phyloP scores from a whole-genome alignment of 306 rosid species.

The Echinosophora koreensis region DNA sequence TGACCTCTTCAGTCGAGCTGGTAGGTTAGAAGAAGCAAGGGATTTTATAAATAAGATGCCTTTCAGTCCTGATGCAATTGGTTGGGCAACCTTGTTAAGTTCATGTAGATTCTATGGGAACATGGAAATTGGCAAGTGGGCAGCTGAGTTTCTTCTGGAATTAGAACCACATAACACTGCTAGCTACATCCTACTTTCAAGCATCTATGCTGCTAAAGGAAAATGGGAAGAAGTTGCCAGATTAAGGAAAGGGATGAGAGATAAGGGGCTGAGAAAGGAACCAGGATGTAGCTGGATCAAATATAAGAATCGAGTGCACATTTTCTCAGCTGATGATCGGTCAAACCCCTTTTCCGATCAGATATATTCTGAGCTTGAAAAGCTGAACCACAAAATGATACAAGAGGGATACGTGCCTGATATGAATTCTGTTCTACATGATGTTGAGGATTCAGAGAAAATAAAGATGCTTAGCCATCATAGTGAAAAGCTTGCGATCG shows the following conservation, averaged over 20 bases:
- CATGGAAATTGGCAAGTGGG: conserved; percentile 88
- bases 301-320: conserved; percentile 74
- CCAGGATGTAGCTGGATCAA: conserved; percentile 98
- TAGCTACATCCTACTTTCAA: conserved; percentile 83
- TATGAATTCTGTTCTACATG: conserved; percentile 84
- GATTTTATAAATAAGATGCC: conserved; percentile 80
- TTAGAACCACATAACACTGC: conserved; percentile 91
- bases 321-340: conserved; percentile 86
- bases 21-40: conserved; percentile 83
- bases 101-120: conserved; percentile 76
- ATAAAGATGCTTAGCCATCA: conserved; percentile 83
- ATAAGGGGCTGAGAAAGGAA: conserved; percentile 80
- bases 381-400: conserved; percentile 66
- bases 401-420: conserved; percentile 84
- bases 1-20: conserved; percentile 90
- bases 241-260: conserved; percentile 86
- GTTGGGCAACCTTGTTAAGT: conserved; percentile 90
- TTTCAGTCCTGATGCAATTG: conserved; percentile 77
- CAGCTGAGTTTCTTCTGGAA: conserved; percentile 80
- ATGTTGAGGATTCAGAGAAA: conserved; percentile 85
- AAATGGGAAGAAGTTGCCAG: conserved; percentile 84
- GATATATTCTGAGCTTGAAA: conserved; percentile 79
- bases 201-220: conserved; percentile 85
- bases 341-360: conserved; percentile 79
- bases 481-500: conserved; percentile 93